These are phyloP conservation scores for Prunus mume DNA, from an alignment of 306 rosid genomes.

Conservation along the genomic window DNA sequence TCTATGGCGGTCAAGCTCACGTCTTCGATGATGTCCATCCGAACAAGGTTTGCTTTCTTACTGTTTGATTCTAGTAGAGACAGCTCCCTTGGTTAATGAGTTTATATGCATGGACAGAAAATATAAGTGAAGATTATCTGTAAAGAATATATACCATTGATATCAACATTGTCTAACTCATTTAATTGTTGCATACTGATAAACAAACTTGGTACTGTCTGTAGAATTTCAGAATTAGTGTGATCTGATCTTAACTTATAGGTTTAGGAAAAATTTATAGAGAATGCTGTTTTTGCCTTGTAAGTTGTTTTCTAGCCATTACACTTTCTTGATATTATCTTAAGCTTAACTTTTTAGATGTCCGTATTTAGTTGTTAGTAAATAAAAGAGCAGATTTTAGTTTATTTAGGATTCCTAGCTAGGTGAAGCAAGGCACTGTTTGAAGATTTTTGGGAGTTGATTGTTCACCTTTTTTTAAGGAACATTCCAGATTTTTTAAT, in stretches of 20 bases:
- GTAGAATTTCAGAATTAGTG: background rate
- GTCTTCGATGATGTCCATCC: conserved; percentile 96
- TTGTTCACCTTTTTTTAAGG: too few relatives aligned
- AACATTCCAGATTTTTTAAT: too few relatives aligned
- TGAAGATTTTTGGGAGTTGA: background rate
- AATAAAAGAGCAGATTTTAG: background rate
- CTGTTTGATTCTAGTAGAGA: conserved; percentile 16
- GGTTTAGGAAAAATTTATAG: background rate
- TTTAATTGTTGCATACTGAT: background rate
- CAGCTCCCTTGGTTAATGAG: background rate
- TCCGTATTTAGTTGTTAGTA: background rate
- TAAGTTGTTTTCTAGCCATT: background rate
- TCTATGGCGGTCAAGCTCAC: conserved; percentile 98
- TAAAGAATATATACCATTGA: background rate
- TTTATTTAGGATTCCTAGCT: background rate
- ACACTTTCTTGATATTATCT: background rate
- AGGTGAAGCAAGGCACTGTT: background rate
- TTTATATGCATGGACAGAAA: background rate
- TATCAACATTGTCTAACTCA: background rate
- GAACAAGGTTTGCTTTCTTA: conserved; percentile 63
- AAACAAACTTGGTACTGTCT: background rate
- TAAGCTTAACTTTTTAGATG: background rate
- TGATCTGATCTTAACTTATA: background rate
- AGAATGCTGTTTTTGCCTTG: background rate
- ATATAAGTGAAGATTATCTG: background rate